Conservation (phyloP, 495 filamentous ascomycete genomes). For the Aspergillus leporis region DNA sequence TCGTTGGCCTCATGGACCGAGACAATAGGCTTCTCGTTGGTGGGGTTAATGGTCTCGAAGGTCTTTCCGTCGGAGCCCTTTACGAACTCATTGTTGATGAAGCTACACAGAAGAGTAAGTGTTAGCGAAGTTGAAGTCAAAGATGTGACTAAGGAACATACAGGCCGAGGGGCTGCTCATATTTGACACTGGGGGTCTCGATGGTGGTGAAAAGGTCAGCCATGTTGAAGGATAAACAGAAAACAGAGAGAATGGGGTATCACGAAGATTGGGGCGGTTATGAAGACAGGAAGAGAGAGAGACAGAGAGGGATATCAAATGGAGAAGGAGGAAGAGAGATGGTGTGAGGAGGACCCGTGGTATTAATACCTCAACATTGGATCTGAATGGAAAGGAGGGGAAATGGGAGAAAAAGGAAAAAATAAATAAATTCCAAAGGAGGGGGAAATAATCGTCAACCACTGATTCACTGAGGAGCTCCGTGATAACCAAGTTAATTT, state of each 20-base stretch:
- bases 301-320: slow-evolving; percentile 4
- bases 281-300: slow-evolving; percentile 11
- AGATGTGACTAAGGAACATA: slow-evolving; percentile 49
- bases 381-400: neutral
- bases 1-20: slow-evolving; percentile 88
- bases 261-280: slow-evolving; percentile 4
- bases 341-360: neutral
- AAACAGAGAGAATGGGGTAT: slow-evolving; percentile 22
- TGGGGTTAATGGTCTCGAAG: slow-evolving; percentile 73
- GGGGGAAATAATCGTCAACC: neutral
- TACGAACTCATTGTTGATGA: slow-evolving; percentile 98
- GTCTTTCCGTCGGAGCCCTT: slow-evolving; percentile 79
- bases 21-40: slow-evolving; percentile 68
- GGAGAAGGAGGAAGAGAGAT: slow-evolving; percentile 7
- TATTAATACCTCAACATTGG: neutral
- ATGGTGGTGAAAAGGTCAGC: slow-evolving; percentile 39
- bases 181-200: slow-evolving; percentile 54
- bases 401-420: neutral
- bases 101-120: slow-evolving; percentile 52
- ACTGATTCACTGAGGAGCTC: neutral
- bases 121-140: slow-evolving; percentile 11
- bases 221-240: slow-evolving; percentile 31
- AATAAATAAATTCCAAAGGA: neutral
- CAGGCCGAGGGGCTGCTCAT: slow-evolving; percentile 85
- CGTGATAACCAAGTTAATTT: too few species aligned